Percentiles rank a stretch among this genome's conserved stretches.
phyloP scores from a whole-genome alignment of 2,329 filamentous ascomycete species.

The Fusarium transvaalense region DNA sequence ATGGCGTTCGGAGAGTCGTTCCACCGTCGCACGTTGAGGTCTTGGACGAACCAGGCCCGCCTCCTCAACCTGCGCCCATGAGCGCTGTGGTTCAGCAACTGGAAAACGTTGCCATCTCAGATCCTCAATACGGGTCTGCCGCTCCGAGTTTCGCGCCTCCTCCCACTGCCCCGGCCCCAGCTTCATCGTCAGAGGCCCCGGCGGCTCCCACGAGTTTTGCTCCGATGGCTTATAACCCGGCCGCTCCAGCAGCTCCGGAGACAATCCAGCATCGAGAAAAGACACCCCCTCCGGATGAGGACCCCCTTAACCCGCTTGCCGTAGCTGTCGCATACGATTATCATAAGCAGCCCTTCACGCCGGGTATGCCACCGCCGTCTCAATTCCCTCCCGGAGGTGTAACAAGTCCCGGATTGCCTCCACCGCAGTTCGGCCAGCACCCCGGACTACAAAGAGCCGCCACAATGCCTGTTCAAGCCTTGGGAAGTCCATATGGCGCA shows the following conservation, averaged over 20 bases:
- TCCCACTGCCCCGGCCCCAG: constrained; percentile 39
- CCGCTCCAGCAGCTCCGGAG: constrained; percentile 80
- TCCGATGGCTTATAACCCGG: constrained; percentile 83
- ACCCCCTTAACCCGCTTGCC: constrained; percentile 68
- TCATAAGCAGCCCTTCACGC: constrained; percentile 65
- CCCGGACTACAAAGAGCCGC: constrained; percentile 61
- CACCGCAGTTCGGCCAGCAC: constrained; percentile 61
- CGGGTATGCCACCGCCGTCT: constrained; percentile 62
- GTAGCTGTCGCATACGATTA: constrained; percentile 70
- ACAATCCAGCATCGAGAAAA: constrained; percentile 79
- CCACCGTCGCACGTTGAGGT: constrained; percentile 72
- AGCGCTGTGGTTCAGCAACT: constrained; percentile 80
- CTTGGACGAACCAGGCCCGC: constrained; percentile 71
- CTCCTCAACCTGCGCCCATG: constrained; percentile 63
- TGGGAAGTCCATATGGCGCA: constrained; percentile 60
- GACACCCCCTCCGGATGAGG: constrained; percentile 80
- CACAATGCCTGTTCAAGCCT: constrained; percentile 63
- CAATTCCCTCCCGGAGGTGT: constrained; percentile 60
- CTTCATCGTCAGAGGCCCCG: constrained; percentile 34
- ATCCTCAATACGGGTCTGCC: constrained; percentile 61
- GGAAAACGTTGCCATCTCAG: constrained; percentile 76
- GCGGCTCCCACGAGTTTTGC: constrained; percentile 59
- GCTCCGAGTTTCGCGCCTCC: constrained; percentile 42
- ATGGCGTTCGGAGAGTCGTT: constrained; percentile 74
- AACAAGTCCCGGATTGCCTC: constrained; percentile 56